phyloP scores from a whole-genome alignment of 148 eudicot species.

The Rhododendron ovatum region DNA sequence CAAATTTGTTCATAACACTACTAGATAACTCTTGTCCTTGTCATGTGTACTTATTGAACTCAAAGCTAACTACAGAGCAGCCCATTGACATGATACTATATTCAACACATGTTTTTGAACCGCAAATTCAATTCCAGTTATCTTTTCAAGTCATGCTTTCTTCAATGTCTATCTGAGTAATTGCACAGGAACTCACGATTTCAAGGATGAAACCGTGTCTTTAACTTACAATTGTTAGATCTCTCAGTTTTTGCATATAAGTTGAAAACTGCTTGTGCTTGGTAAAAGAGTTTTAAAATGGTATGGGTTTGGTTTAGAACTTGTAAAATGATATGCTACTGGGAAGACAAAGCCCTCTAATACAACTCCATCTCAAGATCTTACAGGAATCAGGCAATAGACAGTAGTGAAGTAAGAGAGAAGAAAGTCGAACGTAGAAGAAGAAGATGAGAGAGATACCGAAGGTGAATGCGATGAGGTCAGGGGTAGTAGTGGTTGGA shows the following conservation, averaged over 20 bases:
- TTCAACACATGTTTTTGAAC: background rate
- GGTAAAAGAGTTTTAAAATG: background rate
- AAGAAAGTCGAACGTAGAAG: background rate
- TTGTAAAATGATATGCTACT: background rate
- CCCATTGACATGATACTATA: background rate
- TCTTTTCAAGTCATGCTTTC: background rate
- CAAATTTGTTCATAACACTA: background rate
- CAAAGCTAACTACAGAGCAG: background rate
- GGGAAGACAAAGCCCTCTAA: background rate
- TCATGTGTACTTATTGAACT: too few species aligned
- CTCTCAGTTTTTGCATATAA: background rate
- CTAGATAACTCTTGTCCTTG: background rate
- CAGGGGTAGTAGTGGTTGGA: slow-evolving; percentile 66
- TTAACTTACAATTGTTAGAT: background rate
- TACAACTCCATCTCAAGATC: background rate
- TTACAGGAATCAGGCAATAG: background rate
- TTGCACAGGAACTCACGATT: background rate
- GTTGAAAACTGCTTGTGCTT: background rate
- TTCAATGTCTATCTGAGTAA: background rate
- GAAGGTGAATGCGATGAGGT: slow-evolving; percentile 72
- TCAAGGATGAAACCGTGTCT: background rate
- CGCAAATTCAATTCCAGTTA: background rate
- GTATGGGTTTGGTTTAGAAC: background rate
- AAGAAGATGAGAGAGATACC: slow-evolving; percentile 43
- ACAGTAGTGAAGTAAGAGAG: background rate